These are phyloP conservation scores for Boletus bicolor DNA, from an alignment of 768 basidiomycete species.

Conservation along the genomic window DNA sequence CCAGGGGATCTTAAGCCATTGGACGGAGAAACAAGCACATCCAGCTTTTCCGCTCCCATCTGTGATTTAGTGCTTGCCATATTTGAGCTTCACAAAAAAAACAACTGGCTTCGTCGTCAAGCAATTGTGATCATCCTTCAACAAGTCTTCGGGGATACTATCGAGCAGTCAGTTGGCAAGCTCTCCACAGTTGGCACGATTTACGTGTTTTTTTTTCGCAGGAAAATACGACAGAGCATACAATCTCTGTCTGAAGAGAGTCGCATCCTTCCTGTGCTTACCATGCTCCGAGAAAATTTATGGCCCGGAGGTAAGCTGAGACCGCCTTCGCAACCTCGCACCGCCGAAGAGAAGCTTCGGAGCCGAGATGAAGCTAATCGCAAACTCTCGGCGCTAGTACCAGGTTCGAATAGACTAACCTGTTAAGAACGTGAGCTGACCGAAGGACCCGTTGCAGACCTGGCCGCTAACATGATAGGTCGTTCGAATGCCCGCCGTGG, in stretches of 20 bases:
- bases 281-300: slow-evolving; percentile 64
- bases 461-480: slow-evolving; percentile 98
- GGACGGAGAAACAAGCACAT: slow-evolving; percentile 85
- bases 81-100: slow-evolving; percentile 93
- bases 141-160: slow-evolving; percentile 92
- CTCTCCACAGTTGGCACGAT: background rate
- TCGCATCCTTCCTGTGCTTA: slow-evolving; percentile 65
- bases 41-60: slow-evolving; percentile 89
- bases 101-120: slow-evolving; percentile 94
- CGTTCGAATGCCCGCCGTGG: slow-evolving; percentile 91
- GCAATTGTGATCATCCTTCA: slow-evolving; percentile 96
- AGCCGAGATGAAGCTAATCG: slow-evolving; percentile 87
- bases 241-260: slow-evolving; percentile 62
- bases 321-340: slow-evolving; percentile 58
- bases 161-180: slow-evolving; percentile 69
- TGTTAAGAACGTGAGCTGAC: background rate
- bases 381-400: slow-evolving; percentile 87
- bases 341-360: slow-evolving; percentile 71
- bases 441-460: slow-evolving; percentile 46
- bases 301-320: slow-evolving; percentile 86
- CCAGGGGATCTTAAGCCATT: slow-evolving; percentile 76
- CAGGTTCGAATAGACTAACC: slow-evolving; percentile 50
- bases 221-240: slow-evolving; percentile 83
- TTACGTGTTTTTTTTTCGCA: slow-evolving; percentile 30
- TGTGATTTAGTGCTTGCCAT: slow-evolving; percentile 91